Base-by-base conservation (phyloP, 2,329 filamentous ascomycete species). In the Coccinonectria pachysandricola region DNA sequence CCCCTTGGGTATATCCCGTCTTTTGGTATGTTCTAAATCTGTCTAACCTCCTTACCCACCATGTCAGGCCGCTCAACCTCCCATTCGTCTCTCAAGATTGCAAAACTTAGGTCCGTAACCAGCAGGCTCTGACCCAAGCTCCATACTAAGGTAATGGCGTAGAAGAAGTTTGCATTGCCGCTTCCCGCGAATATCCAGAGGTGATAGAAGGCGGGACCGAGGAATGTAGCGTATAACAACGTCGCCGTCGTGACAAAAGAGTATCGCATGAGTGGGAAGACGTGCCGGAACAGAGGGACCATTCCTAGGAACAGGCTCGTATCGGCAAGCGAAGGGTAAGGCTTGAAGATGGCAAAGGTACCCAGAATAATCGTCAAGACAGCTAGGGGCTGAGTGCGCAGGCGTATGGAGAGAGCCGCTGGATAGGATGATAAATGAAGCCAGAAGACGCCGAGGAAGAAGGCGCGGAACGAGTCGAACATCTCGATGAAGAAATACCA, bases 401-500 rank as follows among this genome's bases (percentile, higher is more conserved):
- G 62, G 31, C 88, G 79, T 29, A 95, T 69, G 8, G 79, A 85
- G 21, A 98, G 62, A 0, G 84, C 88, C 10, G 80, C 81, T 18
- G 93, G 83, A 56, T 98, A 98, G 19, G 82, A 80, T 1, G 81
- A 75, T 31, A 96, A 74, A 51, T 98, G 91, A 34, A 98, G 70
- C 86, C 92, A 96, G 61, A 98, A 98, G 24, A 98, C 87, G 28
- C 83, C 91, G 3, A 98, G 71, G 66, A 96, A 98, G 65, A 98
- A 98, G 43, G 81, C 79, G 19, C 91, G 74, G 68, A 98, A 98
- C 1, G 87, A 88, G 58, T 98, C 91, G 53, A 98, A 98, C 76
- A 98, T 98, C 52, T 98, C 88, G 42, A 92, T 93, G 52, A 98
- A 96, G 60, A 98, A 98, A 58, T 98, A 98, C 91, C 91, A 98